Conservation (phyloP, 176 grass and related monocot species). For the Hyparrhenia diplandra region DNA sequence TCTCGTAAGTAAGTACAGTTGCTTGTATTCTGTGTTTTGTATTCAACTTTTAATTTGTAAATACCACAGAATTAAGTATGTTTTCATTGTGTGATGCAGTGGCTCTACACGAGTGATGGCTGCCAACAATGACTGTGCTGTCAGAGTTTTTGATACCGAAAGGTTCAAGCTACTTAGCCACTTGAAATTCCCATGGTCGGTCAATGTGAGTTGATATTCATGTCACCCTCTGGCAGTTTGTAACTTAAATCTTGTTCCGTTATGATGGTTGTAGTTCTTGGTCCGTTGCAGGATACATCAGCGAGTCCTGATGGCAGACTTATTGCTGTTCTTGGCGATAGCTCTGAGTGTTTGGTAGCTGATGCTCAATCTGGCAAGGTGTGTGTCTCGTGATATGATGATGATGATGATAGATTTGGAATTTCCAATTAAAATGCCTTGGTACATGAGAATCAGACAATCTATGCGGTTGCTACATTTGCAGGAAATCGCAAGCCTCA, state of each 20-base stretch:
- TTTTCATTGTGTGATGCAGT: constrained; percentile 27
- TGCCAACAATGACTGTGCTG: constrained; percentile 51
- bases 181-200: constrained; percentile 51
- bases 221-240: not conserved
- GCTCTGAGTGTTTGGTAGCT: constrained; percentile 48
- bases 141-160: constrained; percentile 49
- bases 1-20: constrained; percentile 51
- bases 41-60: not conserved
- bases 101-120: constrained; percentile 48
- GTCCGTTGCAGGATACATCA: constrained; percentile 40
- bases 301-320: constrained; percentile 66
- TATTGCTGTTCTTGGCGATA: constrained; percentile 67
- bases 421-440: not conserved
- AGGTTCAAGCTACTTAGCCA: constrained; percentile 31
- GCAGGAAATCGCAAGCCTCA: constrained; percentile 49
- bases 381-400: not conserved
- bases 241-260: not conserved
- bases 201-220: constrained; percentile 53
- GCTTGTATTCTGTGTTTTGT: not conserved
- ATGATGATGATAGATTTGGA: not conserved
- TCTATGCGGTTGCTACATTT: not conserved
- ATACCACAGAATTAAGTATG: not conserved
- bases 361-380: constrained; percentile 74
- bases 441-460: not conserved
- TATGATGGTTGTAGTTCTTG: not conserved